Evolutionary conservation across 305 asterid genomes (phyloP).

Genomic region (Nicotiana rustica): DNA sequence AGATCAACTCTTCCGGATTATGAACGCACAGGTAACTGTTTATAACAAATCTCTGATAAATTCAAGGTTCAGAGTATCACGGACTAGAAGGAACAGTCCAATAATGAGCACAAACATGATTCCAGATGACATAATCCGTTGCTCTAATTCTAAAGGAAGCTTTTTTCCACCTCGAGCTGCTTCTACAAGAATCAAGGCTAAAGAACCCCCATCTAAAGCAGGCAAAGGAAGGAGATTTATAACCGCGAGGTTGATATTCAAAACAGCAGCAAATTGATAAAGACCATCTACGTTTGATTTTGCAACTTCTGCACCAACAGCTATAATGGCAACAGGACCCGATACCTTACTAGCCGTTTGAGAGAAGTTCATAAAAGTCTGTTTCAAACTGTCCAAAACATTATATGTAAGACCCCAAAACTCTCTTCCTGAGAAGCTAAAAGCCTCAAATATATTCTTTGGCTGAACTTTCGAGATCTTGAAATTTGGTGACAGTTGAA

Average conservation of each 20-base stretch:
- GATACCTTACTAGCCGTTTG: constrained; percentile 95
- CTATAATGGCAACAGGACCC: constrained; percentile 96
- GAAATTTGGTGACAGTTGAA: constrained; percentile 82
- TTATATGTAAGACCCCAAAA: constrained; percentile 79
- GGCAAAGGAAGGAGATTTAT: constrained; percentile 95
- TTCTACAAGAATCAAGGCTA: constrained; percentile 81
- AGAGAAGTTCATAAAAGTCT: constrained; percentile 83
- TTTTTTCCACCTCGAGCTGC: constrained; percentile 95
- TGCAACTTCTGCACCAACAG: constrained; percentile 98
- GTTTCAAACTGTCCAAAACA: constrained; percentile 82
- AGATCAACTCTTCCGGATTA: constrained; percentile 2
- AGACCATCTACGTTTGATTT: constrained; percentile 90
- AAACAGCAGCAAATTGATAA: constrained; percentile 86
- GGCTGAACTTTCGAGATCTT: constrained; percentile 72
- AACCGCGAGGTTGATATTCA: constrained; percentile 91
- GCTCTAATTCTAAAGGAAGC: constrained; percentile 88
- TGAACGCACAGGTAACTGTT: constrained; percentile 33
- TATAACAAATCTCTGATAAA: constrained; percentile 78
- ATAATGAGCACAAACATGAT: constrained; percentile 71
- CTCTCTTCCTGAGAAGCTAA: constrained; percentile 77
- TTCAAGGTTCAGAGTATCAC: constrained; percentile 89
- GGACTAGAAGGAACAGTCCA: constrained; percentile 83
- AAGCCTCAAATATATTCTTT: constrained; percentile 61
- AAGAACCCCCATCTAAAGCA: constrained; percentile 92
- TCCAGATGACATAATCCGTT: constrained; percentile 90